Evolutionary conservation across 2,329 filamentous ascomycete species (phyloP).

Genomic region (Plectosphaerella cucumerina): DNA sequence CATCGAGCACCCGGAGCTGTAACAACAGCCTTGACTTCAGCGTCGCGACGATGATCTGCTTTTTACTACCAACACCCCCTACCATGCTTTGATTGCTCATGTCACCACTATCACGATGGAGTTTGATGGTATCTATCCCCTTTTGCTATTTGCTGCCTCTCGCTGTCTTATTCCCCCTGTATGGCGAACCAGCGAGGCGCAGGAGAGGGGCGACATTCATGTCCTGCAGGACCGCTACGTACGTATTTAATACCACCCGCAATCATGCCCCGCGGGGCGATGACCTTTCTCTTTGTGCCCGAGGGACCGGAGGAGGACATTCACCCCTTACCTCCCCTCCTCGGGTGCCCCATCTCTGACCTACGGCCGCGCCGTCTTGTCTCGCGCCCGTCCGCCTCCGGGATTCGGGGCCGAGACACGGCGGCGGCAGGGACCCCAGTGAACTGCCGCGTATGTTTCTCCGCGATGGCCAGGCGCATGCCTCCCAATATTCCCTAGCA

Average conservation of each 20-base stretch:
- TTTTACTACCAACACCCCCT: too few relatives aligned
- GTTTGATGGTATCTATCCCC: conserved; percentile 1
- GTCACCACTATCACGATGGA: conserved; percentile 2
- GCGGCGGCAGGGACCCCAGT: too few relatives aligned
- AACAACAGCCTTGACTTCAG: neutral
- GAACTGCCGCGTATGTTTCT: neutral
- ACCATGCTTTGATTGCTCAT: neutral
- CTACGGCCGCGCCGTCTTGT: neutral
- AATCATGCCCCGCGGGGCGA: neutral
- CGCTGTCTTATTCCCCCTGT: too few relatives aligned
- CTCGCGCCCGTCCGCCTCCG: neutral
- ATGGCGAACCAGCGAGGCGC: too few relatives aligned
- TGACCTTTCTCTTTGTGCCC: too few relatives aligned
- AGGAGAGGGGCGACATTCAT: too few relatives aligned
- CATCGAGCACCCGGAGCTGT: conserved; percentile 12
- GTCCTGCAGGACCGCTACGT: neutral
- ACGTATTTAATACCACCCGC: conserved; percentile 7
- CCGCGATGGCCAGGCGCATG: neutral
- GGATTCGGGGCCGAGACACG: too few relatives aligned
- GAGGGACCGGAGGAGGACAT: too few relatives aligned
- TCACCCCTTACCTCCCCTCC: neutral
- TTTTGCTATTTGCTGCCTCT: too few relatives aligned
- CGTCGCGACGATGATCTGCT: too few relatives aligned
- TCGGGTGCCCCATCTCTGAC: neutral
- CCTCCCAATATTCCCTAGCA: conserved; percentile 51